phyloP scores from a whole-genome alignment of 257 asterid species.

The Schizonepeta tenuifolia region DNA sequence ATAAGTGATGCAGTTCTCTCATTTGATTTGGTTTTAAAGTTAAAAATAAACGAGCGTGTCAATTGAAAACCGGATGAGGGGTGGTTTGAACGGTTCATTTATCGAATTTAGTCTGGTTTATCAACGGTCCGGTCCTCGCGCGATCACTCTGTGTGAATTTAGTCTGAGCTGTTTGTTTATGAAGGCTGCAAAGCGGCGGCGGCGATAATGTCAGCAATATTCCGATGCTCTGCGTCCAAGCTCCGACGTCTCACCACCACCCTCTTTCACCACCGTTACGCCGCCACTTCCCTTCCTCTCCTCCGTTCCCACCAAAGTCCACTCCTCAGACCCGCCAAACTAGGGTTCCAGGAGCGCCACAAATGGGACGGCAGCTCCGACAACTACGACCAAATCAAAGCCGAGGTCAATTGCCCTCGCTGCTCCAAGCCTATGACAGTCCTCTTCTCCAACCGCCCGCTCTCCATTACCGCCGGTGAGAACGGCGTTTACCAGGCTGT shows the following conservation, averaged over 20 bases:
- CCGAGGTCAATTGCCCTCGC: conserved; percentile 84
- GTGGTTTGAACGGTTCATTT: neutral
- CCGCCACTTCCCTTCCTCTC: conserved; percentile 27
- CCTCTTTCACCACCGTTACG: conserved; percentile 38
- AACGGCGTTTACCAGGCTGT: conserved; percentile 81
- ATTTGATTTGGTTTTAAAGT: no score
- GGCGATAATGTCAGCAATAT: conserved; percentile 50
- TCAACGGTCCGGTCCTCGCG: neutral
- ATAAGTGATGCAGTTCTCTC: no score
- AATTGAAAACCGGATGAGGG: no score
- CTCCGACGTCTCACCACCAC: conserved; percentile 47
- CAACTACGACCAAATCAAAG: conserved; percentile 70
- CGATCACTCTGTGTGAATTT: neutral
- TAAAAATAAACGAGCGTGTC: no score
- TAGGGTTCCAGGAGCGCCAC: conserved; percentile 59
- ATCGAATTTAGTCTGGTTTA: neutral
- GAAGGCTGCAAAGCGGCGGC: conserved; percentile 33
- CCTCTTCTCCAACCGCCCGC: conserved; percentile 80
- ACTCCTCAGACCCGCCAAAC: conserved; percentile 30
- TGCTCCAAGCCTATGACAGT: conserved; percentile 72
- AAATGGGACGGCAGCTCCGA: conserved; percentile 83
- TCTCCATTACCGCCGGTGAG: conserved; percentile 68
- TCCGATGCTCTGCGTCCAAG: conserved; percentile 55
- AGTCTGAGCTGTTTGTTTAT: neutral
- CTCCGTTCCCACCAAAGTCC: conserved; percentile 34